Percentiles rank a stretch among this genome's conserved stretches.
These are phyloP conservation scores for Alternaria sp. DNA, from an alignment of 2,329 filamentous ascomycete genomes.

Conservation along the genomic window DNA sequence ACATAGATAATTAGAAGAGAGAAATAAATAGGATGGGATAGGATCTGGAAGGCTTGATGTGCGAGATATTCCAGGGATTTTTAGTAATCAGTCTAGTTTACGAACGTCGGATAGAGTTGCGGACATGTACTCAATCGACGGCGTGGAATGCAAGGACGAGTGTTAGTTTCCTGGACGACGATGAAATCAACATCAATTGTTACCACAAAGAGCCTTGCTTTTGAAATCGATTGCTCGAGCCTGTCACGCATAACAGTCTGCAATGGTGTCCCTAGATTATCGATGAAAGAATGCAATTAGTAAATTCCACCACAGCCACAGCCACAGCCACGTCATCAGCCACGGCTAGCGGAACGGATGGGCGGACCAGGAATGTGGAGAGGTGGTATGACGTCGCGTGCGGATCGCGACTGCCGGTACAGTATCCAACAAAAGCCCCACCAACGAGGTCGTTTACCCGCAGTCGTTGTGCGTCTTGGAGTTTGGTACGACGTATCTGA, in stretches of 20 bases:
- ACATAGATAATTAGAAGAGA: neutral
- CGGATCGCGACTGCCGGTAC: constrained; percentile 5
- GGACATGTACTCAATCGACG: neutral
- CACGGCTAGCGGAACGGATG: constrained; percentile 4
- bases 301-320: neutral
- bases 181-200: neutral
- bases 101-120: neutral
- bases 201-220: neutral
- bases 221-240: neutral
- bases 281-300: neutral
- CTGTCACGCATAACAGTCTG: neutral
- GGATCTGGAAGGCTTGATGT: neutral
- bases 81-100: neutral
- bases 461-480: neutral
- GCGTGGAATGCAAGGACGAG: neutral
- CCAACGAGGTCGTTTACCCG: neutral
- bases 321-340: constrained; percentile 8
- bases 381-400: constrained; percentile 2
- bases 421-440: neutral
- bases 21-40: neutral
- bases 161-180: neutral
- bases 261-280: neutral
- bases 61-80: neutral
- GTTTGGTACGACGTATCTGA: neutral
- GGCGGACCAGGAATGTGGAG: neutral